phyloP scores from a whole-genome alignment of 2,329 filamentous ascomycete genomes.

The Penicillium sp. region DNA sequence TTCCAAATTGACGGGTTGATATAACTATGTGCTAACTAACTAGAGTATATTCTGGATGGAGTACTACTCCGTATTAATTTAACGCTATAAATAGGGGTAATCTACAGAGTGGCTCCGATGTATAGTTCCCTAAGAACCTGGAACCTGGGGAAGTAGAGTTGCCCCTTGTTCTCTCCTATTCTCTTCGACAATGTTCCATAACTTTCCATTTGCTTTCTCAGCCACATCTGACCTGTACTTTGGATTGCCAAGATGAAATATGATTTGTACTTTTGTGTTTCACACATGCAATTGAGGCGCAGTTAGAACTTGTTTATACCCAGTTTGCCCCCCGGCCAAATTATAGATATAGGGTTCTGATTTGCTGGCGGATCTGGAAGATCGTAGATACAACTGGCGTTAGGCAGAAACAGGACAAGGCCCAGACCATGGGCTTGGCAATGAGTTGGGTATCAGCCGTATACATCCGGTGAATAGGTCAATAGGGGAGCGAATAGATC shows the following conservation, averaged over 20 bases:
- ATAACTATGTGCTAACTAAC: no score
- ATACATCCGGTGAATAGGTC: neutral
- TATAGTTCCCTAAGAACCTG: neutral
- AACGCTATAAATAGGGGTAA: neutral
- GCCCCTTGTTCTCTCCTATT: neutral
- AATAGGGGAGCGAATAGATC: neutral
- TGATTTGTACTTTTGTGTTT: slow-evolving; percentile 1
- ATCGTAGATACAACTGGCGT: neutral
- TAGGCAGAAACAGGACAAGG: slow-evolving; percentile 3
- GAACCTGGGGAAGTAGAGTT: neutral
- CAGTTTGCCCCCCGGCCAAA: neutral
- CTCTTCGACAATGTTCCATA: neutral
- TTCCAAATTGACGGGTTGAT: no score
- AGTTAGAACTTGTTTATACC: neutral
- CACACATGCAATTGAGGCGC: neutral
- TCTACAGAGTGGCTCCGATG: neutral
- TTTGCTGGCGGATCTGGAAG: neutral
- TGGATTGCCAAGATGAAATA: no score
- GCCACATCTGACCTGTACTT: slow-evolving; percentile 1
- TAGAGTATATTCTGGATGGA: no score
- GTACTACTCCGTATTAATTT: no score
- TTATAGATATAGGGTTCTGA: neutral
- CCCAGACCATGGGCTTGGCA: slow-evolving; percentile 2
- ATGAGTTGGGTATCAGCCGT: neutral
- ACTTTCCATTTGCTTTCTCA: slow-evolving; percentile 2